Conservation (phyloP, 306 rosid species). For the Lotus japonicus region DNA sequence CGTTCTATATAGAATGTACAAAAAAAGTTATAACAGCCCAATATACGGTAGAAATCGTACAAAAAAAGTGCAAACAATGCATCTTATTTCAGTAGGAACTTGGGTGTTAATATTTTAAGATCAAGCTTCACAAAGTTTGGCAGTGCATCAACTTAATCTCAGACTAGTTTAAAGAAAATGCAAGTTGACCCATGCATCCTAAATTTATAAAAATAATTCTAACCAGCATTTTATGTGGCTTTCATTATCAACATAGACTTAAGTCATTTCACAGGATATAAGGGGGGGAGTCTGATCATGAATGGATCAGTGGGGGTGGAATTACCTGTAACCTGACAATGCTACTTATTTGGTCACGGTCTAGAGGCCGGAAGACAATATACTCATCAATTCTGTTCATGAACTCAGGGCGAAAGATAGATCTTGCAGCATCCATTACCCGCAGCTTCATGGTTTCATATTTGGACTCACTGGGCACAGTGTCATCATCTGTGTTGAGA, state of each 20-base stretch:
- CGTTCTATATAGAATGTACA: too few species aligned
- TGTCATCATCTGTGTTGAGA: slow-evolving; percentile 66
- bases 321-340: slow-evolving; percentile 88
- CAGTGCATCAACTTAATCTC: neutral
- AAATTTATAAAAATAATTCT: neutral
- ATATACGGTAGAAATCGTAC: neutral
- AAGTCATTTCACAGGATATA: too few species aligned
- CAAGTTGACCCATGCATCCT: neutral
- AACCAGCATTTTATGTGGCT: too few species aligned
- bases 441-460: slow-evolving; percentile 82
- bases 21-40: too few species aligned
- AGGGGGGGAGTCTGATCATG: neutral
- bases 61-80: neutral
- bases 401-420: slow-evolving; percentile 90
- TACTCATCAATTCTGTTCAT: slow-evolving; percentile 96
- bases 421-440: slow-evolving; percentile 91
- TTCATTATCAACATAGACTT: too few species aligned
- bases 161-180: neutral
- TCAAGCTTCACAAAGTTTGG: neutral
- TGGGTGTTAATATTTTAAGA: too few species aligned
- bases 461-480: slow-evolving; percentile 44
- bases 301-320: neutral
- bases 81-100: too few species aligned
- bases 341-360: slow-evolving; percentile 72
- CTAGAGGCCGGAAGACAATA: slow-evolving; percentile 91